phyloP scores from a whole-genome alignment of 2,329 filamentous ascomycete species.

The Coniochaeta sp. region DNA sequence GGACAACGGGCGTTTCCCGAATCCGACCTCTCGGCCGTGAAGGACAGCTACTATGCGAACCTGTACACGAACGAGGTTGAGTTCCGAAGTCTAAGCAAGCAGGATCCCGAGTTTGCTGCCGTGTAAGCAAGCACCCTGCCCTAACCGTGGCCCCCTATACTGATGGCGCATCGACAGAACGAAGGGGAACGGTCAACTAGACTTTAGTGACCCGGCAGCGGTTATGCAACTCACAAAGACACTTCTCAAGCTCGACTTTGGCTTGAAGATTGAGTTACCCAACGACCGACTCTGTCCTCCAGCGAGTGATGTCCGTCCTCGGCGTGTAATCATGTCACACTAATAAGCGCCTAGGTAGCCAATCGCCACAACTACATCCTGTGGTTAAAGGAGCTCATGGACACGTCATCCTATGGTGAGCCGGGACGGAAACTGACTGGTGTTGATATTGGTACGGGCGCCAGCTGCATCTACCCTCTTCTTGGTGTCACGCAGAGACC shows the following conservation, averaged over 20 bases:
- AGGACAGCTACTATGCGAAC: constrained; percentile 25
- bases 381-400: constrained; percentile 78
- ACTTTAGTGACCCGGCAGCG: constrained; percentile 73
- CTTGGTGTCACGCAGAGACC: constrained; percentile 64
- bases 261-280: constrained; percentile 62
- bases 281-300: constrained; percentile 79
- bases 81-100: constrained; percentile 33
- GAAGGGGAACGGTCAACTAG: constrained; percentile 45
- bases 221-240: constrained; percentile 78
- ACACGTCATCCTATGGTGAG: constrained; percentile 54
- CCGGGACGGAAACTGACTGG: constrained; percentile 51
- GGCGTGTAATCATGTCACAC: background rate
- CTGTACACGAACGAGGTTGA: constrained; percentile 34
- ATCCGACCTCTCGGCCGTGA: background rate
- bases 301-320: constrained; percentile 36
- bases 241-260: constrained; percentile 70
- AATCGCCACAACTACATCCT: constrained; percentile 81
- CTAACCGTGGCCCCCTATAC: background rate
- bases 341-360: constrained; percentile 35
- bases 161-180: constrained; percentile 21
- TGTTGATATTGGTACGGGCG: constrained; percentile 83
- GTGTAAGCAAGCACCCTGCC: too few relatives aligned
- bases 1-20: background rate
- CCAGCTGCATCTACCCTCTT: constrained; percentile 86
- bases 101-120: constrained; percentile 33